These are phyloP conservation scores for Backusella psychrophila DNA, from an alignment of 192 early-diverging fungal species.

Conservation along the genomic window DNA sequence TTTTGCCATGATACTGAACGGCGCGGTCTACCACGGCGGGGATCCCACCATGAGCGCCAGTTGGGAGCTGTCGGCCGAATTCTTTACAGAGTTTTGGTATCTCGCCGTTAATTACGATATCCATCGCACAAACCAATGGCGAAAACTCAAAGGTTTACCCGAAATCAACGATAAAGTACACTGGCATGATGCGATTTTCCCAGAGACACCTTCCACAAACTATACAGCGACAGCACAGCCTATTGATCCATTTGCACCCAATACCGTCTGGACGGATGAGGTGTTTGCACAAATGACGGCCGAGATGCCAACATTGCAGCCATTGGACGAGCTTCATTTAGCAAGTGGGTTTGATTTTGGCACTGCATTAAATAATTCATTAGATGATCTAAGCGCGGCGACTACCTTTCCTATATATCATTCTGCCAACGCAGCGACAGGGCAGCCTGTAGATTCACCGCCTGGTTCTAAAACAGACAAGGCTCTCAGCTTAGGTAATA, in stretches of 20 bases:
- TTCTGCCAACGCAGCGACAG: neutral
- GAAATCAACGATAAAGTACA: constrained; percentile 10
- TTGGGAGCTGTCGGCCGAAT: constrained; percentile 33
- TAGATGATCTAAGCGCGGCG: neutral
- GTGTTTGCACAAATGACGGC: constrained; percentile 20
- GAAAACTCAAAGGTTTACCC: constrained; percentile 26
- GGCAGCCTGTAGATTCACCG: neutral
- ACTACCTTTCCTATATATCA: neutral
- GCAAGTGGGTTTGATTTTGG: constrained; percentile 15
- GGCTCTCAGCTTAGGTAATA: constrained; percentile 7
- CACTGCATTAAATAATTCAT: neutral
- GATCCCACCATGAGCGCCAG: constrained; percentile 32
- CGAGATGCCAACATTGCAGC: constrained; percentile 20
- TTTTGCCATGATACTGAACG: constrained; percentile 28
- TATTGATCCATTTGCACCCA: neutral
- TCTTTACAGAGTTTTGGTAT: constrained; percentile 37
- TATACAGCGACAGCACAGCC: neutral
- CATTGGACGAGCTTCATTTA: constrained; percentile 5
- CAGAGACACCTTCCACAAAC: neutral
- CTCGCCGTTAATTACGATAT: constrained; percentile 31
- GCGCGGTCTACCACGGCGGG: constrained; percentile 33
- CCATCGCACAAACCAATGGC: constrained; percentile 31
- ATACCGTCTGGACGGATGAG: constrained; percentile 23
- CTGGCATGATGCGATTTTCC: neutral
- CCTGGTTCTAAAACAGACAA: neutral